Evolutionary conservation across 148 eudicot species (phyloP), one percentile per base, ranked within the genome.

Genomic region (Linanthus parryae): DNA sequence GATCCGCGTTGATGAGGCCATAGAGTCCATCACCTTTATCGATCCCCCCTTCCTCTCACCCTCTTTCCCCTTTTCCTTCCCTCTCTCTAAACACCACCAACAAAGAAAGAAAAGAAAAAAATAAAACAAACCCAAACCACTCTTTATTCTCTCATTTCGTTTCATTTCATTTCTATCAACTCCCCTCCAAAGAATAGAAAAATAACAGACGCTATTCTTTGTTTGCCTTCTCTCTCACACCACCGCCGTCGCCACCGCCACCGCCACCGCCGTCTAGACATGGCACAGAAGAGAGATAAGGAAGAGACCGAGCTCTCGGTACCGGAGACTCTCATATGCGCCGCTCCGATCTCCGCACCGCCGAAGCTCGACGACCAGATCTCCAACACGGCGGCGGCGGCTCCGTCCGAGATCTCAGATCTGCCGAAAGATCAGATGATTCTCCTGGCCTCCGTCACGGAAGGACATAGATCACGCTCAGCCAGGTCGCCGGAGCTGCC

Each of bases 271-370:
- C 2, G 18, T 22, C 48, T 30, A 53, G 51, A 48, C 8, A 78
- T 78, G 88, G 75, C 94, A 25, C 88, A 81, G 44, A 73, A 81
- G 45, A 71, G 85, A 70, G 94, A 85, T 51, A 76, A 73, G 44
- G 85, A 79, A 31, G 85, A 81, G 56, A 76, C 80, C 14, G 94
- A 85, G 68, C 85, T 81, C 50, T 63, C 81, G 50, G 80, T 81
- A 19, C 77, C 82, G n/a, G 62, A 73, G n/a, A 39, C 70, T 24
- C 56, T 71, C 39, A 48, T 61, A 19, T 58, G 79, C 53, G 19
- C 61, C 29, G 56, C 65, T 0, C 53, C 73, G 4, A 47, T 59
- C 44, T 17, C 64, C 19, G 28, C 49, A 2, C 56, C 68, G 6
- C 49, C 64, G 10, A 62, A 62, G 21, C 39, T 48, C 54, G 69